Evolutionary conservation across 2,329 filamentous ascomycete species (phyloP).

Genomic region (Aurifilum marmelostoma): DNA sequence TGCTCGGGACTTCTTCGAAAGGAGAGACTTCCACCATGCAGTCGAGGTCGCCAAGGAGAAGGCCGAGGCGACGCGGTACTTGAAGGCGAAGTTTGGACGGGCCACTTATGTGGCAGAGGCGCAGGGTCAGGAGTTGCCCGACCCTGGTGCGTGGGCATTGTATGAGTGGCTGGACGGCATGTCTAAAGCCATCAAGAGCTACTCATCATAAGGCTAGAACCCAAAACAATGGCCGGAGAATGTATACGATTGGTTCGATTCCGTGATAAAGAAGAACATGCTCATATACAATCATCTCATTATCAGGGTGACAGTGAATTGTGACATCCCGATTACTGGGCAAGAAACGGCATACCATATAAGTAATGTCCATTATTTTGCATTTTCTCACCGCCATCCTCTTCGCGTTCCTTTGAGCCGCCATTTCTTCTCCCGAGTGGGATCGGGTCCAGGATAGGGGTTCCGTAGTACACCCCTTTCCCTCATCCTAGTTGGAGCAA

Average conservation of each 20-base stretch:
- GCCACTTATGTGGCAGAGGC: constrained; percentile 38
- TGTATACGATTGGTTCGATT: too few species aligned
- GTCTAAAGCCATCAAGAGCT: constrained; percentile 12
- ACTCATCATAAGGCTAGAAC: neutral
- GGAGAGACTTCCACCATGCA: constrained; percentile 18
- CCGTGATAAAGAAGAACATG: too few species aligned
- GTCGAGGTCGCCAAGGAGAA: constrained; percentile 34
- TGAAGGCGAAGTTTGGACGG: constrained; percentile 37
- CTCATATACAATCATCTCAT: too few species aligned
- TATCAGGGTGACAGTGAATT: too few species aligned
- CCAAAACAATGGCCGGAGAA: neutral
- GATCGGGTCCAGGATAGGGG: neutral
- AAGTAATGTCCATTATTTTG: too few species aligned
- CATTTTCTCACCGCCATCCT: too few species aligned
- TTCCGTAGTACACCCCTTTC: neutral
- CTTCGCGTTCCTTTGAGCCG: too few species aligned
- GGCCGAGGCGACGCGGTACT: constrained; percentile 35
- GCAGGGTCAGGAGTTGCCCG: constrained; percentile 36
- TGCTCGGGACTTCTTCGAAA: constrained; percentile 26
- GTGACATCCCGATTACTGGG: too few species aligned
- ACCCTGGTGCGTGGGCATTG: constrained; percentile 39
- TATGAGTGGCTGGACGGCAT: constrained; percentile 33
- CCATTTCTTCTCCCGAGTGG: neutral
- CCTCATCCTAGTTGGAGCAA: too few species aligned
- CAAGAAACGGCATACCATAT: too few species aligned